Base-by-base conservation (phyloP, 345 rosid genomes). In the Populus nigra region DNA sequence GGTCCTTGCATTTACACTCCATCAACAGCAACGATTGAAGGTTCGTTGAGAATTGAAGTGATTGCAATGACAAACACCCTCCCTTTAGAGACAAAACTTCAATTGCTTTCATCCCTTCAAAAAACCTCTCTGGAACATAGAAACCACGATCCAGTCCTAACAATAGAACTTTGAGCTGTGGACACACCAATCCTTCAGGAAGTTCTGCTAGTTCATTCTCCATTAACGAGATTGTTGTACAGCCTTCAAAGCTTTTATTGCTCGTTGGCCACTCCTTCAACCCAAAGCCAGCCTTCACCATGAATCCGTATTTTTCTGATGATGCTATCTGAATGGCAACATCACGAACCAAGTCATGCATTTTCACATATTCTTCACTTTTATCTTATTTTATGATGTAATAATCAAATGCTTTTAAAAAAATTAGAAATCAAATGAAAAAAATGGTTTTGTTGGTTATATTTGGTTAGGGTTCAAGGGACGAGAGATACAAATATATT, bases 271-370 rank as follows among this genome's bases (percentile, higher is more conserved):
- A 25, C 20, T 69, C 29, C 36, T 27, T 5, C n/a, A 57, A 43
- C 35, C 39, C 74, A 57, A 7, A 2, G 10, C 31, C 31, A 1
- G 31, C 41, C 41, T 57, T n/a, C 12, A 69, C 74, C 6, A 36
- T 4, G 35, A 69, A 69, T 10, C 59, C 59, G 16, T 47, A 11
- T 23, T 22, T 35, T 11, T 4, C 18, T 27, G 10, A 13, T 2
- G 57, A 22, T 5, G 53, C 41, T 13, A 77, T 61, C 71, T 12
- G 4, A 2, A 77, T 6, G 5, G 73, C 75, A 39, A 71, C 65
- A 47, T 77, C 75, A 29, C 75, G 80, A 43, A 77, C 71, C 71
- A 77, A 23, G 15, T 63, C 71, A 47, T 77, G 75, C 75, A 77
- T 77, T n/a, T n/a, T n/a, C n/a, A n/a, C n/a, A n/a, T n/a, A n/a